These are phyloP conservation scores for Trifolium pratense DNA, from an alignment of 306 rosid genomes.

Conservation along the genomic window DNA sequence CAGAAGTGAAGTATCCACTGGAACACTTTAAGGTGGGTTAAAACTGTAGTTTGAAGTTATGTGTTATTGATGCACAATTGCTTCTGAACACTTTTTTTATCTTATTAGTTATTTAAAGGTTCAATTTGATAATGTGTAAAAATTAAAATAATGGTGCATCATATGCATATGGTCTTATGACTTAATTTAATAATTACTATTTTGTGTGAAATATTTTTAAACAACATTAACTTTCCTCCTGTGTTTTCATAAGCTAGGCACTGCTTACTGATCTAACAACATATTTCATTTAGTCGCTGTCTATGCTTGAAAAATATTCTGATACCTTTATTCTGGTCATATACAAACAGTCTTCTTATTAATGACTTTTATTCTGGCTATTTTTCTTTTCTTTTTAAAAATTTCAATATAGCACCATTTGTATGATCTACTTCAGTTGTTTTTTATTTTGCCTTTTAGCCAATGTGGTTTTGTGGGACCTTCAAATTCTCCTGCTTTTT, in stretches of 20 bases:
- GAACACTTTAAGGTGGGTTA: conserved; percentile 77
- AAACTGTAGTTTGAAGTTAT: conserved; percentile 24
- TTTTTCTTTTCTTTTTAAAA: neutral
- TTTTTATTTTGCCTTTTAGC: neutral
- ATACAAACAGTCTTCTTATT: conserved; percentile 15
- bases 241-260: conserved; percentile 9
- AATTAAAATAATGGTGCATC: neutral
- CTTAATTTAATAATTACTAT: conserved; percentile 12
- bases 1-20: conserved; percentile 79
- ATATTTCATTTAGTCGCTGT: neutral
- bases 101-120: conserved; percentile 20
- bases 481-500: conserved; percentile 17
- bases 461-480: conserved; percentile 26
- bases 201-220: conserved; percentile 15
- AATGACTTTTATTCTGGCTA: conserved; percentile 9
- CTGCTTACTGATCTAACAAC: conserved; percentile 5
- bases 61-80: conserved; percentile 37
- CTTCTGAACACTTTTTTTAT: conserved; percentile 21
- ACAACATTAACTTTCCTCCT: too few species aligned
- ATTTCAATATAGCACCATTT: neutral
- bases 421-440: conserved; percentile 11
- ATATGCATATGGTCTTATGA: conserved; percentile 17
- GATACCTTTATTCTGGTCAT: conserved; percentile 2
- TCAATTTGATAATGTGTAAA: conserved; percentile 27
- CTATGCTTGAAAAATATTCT: conserved; percentile 13